Evolutionary conservation across 2,329 filamentous ascomycete species (phyloP).

Genomic region (Macrophomina tecta): DNA sequence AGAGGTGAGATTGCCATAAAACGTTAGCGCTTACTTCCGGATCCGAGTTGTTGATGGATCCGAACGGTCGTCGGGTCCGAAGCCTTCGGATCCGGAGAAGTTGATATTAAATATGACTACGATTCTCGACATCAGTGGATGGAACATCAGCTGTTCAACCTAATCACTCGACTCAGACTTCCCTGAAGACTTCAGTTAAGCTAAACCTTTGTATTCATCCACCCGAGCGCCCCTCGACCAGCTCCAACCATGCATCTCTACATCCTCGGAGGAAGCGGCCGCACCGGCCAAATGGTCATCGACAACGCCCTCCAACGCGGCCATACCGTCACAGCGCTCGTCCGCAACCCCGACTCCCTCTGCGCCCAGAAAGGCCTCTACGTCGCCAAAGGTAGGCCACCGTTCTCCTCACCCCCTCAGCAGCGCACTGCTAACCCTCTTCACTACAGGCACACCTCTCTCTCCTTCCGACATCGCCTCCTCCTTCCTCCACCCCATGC

Average conservation of each 20-base stretch:
- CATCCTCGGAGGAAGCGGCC: slow-evolving; percentile 56
- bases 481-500: slow-evolving; percentile 39
- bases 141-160: neutral
- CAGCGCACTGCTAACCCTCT: neutral
- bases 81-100: neutral
- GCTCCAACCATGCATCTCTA: slow-evolving; percentile 49
- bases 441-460: slow-evolving; percentile 34
- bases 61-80: slow-evolving; percentile 10
- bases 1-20: neutral
- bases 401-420: neutral
- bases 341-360: slow-evolving; percentile 49
- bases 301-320: slow-evolving; percentile 46
- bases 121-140: neutral
- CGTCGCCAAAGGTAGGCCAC: slow-evolving; percentile 43
- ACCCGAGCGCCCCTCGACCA: neutral
- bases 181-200: neutral
- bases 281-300: slow-evolving; percentile 54
- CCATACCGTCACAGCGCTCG: slow-evolving; percentile 56
- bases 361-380: slow-evolving; percentile 43
- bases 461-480: slow-evolving; percentile 45
- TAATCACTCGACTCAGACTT: neutral
- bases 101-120: neutral
- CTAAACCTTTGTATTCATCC: too few relatives aligned
- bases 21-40: neutral
- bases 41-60: slow-evolving; percentile 2